phyloP scores from a whole-genome alignment of 352 stramenopile species.

The Hyaloperonospora brassicae region DNA sequence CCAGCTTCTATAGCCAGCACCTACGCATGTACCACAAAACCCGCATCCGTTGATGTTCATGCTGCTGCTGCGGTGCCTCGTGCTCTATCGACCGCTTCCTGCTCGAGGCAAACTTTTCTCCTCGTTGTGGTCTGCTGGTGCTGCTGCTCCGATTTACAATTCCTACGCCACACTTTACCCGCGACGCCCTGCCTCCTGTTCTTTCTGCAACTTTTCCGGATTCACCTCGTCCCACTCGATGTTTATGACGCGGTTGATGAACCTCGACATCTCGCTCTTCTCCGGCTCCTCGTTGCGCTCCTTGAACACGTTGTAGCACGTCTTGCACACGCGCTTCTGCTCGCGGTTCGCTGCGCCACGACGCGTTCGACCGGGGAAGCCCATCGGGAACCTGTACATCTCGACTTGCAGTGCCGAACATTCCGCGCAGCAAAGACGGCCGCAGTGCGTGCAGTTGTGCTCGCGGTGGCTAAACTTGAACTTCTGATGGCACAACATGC shows the following conservation, averaged over 20 bases:
- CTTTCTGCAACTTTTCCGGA: conserved; percentile 64
- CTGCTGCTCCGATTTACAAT: conserved; percentile 5
- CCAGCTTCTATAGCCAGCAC: too few relatives aligned
- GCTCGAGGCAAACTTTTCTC: too few relatives aligned
- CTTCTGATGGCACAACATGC: conserved; percentile 84
- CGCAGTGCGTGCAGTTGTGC: conserved; percentile 83
- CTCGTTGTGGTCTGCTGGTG: too few relatives aligned
- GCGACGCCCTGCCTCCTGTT: conserved; percentile 42
- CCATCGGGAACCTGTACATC: conserved; percentile 80
- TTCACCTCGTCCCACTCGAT: conserved; percentile 88
- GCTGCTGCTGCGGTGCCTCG: too few relatives aligned
- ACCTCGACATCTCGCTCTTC: conserved; percentile 51
- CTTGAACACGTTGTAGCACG: conserved; percentile 80
- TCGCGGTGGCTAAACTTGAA: conserved; percentile 82
- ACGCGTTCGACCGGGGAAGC: conserved; percentile 66
- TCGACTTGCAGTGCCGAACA: conserved; percentile 56
- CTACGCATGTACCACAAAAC: too few relatives aligned
- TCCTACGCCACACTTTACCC: conserved; percentile 36
- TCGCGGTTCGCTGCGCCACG: conserved; percentile 57
- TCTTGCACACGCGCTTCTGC: conserved; percentile 78
- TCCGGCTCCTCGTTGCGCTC: conserved; percentile 63
- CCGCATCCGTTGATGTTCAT: too few relatives aligned
- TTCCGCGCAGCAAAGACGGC: conserved; percentile 64
- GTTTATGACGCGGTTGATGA: conserved; percentile 75
- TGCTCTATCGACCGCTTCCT: too few relatives aligned